phyloP scores from a whole-genome alignment of 2,329 filamentous ascomycete species.

The Epicoccum nigrum region DNA sequence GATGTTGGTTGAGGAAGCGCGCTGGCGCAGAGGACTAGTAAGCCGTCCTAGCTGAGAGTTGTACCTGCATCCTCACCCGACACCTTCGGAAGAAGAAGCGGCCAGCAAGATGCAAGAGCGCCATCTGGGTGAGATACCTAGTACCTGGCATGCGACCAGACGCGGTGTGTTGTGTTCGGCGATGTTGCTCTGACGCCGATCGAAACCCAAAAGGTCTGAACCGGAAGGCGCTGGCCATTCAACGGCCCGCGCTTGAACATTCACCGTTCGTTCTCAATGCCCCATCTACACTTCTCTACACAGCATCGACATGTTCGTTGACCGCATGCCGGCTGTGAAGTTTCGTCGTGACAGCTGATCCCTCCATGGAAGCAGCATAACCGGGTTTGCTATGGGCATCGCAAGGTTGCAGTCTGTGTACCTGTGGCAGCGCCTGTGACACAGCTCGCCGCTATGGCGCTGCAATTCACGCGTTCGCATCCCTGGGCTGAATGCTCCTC shows the following conservation, averaged over 20 bases:
- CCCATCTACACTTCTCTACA: slow-evolving; percentile 5
- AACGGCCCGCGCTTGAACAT: slow-evolving; percentile 13
- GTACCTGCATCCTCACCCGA: slow-evolving; percentile 11
- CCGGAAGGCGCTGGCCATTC: background rate
- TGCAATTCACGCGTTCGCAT: slow-evolving; percentile 31
- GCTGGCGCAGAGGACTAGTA: slow-evolving; percentile 4
- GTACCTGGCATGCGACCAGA: slow-evolving; percentile 15
- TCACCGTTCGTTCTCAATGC: slow-evolving; percentile 13
- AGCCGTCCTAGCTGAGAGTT: slow-evolving; percentile 14
- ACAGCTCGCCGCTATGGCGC: slow-evolving; percentile 32
- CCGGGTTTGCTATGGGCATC: slow-evolving; percentile 30
- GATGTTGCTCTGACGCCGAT: slow-evolving; percentile 14
- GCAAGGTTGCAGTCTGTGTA: slow-evolving; percentile 44
- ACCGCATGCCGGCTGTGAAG: slow-evolving; percentile 16
- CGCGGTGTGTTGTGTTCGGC: slow-evolving; percentile 13
- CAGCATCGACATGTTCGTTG: slow-evolving; percentile 15
- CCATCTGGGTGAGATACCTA: slow-evolving; percentile 13
- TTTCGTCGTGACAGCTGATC: slow-evolving; percentile 22
- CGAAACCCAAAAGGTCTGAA: slow-evolving; percentile 8
- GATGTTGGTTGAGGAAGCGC: slow-evolving; percentile 12
- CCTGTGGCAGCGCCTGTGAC: slow-evolving; percentile 39
- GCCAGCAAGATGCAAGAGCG: slow-evolving; percentile 14
- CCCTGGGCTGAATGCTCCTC: slow-evolving; percentile 33
- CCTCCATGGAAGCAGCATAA: slow-evolving; percentile 24
- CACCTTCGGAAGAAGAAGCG: slow-evolving; percentile 3